Evolutionary conservation across 1,284 basidiomycete species (phyloP).

Genomic region (Veloporphyrellus conicus): DNA sequence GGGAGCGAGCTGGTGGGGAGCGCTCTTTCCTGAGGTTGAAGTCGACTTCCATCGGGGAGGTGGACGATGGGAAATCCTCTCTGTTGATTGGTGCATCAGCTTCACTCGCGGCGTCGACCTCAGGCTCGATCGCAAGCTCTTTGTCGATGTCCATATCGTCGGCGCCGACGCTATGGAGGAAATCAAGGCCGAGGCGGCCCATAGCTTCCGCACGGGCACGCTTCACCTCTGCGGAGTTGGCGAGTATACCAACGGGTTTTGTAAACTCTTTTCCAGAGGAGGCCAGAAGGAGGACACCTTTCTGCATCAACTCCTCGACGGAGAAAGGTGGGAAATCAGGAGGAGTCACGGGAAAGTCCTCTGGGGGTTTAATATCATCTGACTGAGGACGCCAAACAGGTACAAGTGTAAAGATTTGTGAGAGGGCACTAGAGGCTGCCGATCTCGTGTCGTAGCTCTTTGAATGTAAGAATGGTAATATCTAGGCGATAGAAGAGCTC

Average conservation of each 20-base stretch:
- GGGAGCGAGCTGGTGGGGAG: constrained; percentile 29
- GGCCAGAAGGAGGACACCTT: constrained; percentile 74
- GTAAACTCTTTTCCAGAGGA: constrained; percentile 86
- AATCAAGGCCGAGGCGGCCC: constrained; percentile 77
- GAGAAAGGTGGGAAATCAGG: constrained; percentile 71
- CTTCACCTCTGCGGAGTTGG: constrained; percentile 69
- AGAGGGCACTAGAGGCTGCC: constrained; percentile 80
- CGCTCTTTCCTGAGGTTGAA: constrained; percentile 31
- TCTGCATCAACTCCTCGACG: constrained; percentile 68
- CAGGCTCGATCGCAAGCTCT: constrained; percentile 63
- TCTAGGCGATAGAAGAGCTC: constrained; percentile 43
- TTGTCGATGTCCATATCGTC: constrained; percentile 80
- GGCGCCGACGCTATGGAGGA: constrained; percentile 64
- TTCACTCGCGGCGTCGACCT: constrained; percentile 46
- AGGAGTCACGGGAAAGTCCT: constrained; percentile 31
- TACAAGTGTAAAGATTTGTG: constrained; percentile 79
- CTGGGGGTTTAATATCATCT: constrained; percentile 13
- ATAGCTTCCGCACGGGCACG: constrained; percentile 80
- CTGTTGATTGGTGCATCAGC: constrained; percentile 37
- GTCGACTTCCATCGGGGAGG: constrained; percentile 39
- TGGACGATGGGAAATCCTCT: constrained; percentile 35
- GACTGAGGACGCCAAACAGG: constrained; percentile 73
- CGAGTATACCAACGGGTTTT: constrained; percentile 64
- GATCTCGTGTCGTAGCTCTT: constrained; percentile 83
- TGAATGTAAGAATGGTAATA: constrained; percentile 84